These are phyloP conservation scores for Fraxinus dipetala DNA, from an alignment of 305 asterid species.

Conservation along the genomic window DNA sequence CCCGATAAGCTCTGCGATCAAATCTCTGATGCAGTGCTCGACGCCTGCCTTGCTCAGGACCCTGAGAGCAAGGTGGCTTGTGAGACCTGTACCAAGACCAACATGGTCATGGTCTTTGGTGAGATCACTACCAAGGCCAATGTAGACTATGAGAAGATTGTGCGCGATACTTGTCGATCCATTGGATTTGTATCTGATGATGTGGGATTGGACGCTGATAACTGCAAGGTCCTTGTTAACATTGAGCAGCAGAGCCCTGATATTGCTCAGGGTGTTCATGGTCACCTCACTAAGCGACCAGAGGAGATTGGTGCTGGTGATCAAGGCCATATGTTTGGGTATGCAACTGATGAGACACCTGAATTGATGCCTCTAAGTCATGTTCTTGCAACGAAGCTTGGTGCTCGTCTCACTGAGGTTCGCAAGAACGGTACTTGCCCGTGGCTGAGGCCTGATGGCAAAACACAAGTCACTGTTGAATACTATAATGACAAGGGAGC, in stretches of 20 bases:
- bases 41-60: slow-evolving; percentile 41
- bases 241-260: slow-evolving; percentile 29
- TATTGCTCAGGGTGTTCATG: slow-evolving; percentile 37
- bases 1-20: slow-evolving; percentile 48
- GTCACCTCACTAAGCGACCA: slow-evolving; percentile 35
- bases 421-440: slow-evolving; percentile 38
- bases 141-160: slow-evolving; percentile 37
- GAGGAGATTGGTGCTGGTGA: slow-evolving; percentile 39
- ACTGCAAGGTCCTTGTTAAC: slow-evolving; percentile 32
- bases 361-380: slow-evolving; percentile 42
- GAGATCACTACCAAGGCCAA: slow-evolving; percentile 41
- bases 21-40: slow-evolving; percentile 38
- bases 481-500: slow-evolving; percentile 40
- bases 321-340: slow-evolving; percentile 33
- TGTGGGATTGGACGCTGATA: slow-evolving; percentile 38
- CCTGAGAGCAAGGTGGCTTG: slow-evolving; percentile 42
- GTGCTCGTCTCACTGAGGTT: slow-evolving; percentile 38
- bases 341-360: slow-evolving; percentile 37
- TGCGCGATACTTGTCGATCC: slow-evolving; percentile 37
- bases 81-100: slow-evolving; percentile 39
- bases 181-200: slow-evolving; percentile 37
- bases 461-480: slow-evolving; percentile 41
- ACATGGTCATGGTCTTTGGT: slow-evolving; percentile 39
- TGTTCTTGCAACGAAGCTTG: slow-evolving; percentile 40
- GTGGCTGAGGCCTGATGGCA: slow-evolving; percentile 44